These are phyloP conservation scores for Neoarthrinium moseri DNA, from an alignment of 2,329 filamentous ascomycete species.

Conservation along the genomic window DNA sequence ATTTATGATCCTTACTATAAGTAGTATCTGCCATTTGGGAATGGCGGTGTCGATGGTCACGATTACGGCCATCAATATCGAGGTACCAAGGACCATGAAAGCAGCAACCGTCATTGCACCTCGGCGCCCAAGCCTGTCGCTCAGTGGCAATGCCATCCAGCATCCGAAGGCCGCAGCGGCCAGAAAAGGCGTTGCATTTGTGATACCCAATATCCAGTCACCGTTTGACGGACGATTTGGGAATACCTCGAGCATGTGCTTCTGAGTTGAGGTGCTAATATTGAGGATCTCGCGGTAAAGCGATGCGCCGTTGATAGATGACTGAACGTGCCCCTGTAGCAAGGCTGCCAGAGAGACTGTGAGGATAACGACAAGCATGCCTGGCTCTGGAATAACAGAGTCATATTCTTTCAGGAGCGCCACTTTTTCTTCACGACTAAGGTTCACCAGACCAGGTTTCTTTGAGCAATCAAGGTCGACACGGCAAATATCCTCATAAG, in stretches of 20 bases:
- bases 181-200: constrained; percentile 38
- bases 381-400: constrained; percentile 34
- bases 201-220: constrained; percentile 37
- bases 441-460: constrained; percentile 21
- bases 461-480: neutral
- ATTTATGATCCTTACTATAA: constrained; percentile 1
- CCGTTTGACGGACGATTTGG: neutral
- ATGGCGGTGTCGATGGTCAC: neutral
- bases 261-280: neutral
- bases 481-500: neutral
- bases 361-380: constrained; percentile 38
- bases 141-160: constrained; percentile 38
- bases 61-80: constrained; percentile 12
- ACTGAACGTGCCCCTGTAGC: constrained; percentile 38
- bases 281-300: neutral
- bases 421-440: constrained; percentile 33
- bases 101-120: constrained; percentile 39
- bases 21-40: constrained; percentile 1
- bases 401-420: constrained; percentile 37
- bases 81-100: constrained; percentile 36
- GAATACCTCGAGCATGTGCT: neutral
- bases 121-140: constrained; percentile 37
- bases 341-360: constrained; percentile 43
- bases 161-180: constrained; percentile 37
- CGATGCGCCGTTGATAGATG: constrained; percentile 1